phyloP scores from a whole-genome alignment of 805 yeast genomes.

The Diddensiella transvaalensis region DNA sequence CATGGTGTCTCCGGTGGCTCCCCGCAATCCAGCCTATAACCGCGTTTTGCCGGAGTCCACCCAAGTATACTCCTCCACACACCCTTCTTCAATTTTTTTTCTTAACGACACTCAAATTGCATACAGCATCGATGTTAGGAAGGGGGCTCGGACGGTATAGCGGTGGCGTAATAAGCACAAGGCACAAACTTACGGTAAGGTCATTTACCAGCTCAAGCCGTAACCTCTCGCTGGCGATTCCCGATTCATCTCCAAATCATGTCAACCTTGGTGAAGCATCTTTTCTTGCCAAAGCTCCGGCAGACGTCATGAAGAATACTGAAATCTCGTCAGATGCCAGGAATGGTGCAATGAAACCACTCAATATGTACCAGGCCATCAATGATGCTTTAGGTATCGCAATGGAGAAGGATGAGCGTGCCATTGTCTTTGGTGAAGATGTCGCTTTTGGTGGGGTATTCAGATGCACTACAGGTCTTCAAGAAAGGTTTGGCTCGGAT shows the following conservation, averaged over 20 bases:
- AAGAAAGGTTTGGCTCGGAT: constrained; percentile 84
- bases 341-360: constrained; percentile 24
- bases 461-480: constrained; percentile 83
- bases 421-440: constrained; percentile 90
- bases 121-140: no score
- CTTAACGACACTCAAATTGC: no score
- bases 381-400: constrained; percentile 90
- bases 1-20: background rate
- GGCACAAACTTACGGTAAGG: background rate
- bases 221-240: constrained; percentile 3
- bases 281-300: constrained; percentile 24
- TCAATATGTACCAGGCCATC: constrained; percentile 52
- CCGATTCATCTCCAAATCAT: constrained; percentile 22
- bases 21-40: constrained; percentile 1
- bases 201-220: background rate
- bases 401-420: constrained; percentile 85
- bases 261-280: constrained; percentile 27
- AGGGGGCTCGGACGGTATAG: background rate
- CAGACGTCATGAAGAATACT: constrained; percentile 22
- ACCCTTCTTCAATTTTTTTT: background rate
- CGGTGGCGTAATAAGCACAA: background rate
- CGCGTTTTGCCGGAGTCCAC: constrained; percentile 2
- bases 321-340: constrained; percentile 19
- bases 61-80: no score
- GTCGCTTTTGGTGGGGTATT: constrained; percentile 97